Conservation (phyloP, 805 yeast species). For the Wickerhamomyces kurtzmanii region DNA sequence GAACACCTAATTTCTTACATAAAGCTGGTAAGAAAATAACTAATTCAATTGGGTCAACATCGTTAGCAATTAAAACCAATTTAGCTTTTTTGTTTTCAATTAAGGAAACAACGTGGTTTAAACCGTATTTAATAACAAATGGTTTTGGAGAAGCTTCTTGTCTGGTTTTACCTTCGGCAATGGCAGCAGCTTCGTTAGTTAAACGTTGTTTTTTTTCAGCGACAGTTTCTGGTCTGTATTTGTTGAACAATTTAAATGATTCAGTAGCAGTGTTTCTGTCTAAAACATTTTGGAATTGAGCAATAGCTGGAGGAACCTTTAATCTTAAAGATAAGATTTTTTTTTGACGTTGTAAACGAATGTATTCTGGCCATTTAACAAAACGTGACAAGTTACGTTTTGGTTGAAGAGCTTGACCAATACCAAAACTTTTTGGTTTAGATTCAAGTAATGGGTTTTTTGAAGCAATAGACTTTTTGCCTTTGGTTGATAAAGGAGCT, state of each 20-base stretch:
- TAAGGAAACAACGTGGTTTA: slow-evolving; percentile 96
- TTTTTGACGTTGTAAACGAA: slow-evolving; percentile 98
- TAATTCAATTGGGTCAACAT: slow-evolving; percentile 98
- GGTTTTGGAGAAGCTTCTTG: slow-evolving; percentile 97
- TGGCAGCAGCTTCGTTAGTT: slow-evolving; percentile 97
- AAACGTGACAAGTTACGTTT: slow-evolving; percentile 93
- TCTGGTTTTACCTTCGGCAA: slow-evolving; percentile 96
- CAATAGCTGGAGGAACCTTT: slow-evolving; percentile 97
- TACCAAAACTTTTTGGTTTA: slow-evolving; percentile 89
- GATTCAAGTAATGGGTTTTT: slow-evolving; percentile 86
- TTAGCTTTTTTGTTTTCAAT: slow-evolving; percentile 98
- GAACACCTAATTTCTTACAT: slow-evolving; percentile 99
- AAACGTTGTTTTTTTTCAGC: slow-evolving; percentile 99
- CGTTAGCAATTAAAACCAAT: slow-evolving; percentile 95
- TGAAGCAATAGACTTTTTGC: slow-evolving; percentile 41
- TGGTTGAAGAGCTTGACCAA: slow-evolving; percentile 94
- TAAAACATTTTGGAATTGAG: slow-evolving; percentile 92
- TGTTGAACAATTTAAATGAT: slow-evolving; percentile 94
- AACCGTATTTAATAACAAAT: slow-evolving; percentile 94
- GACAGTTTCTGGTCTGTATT: slow-evolving; percentile 97
- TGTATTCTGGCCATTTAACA: slow-evolving; percentile 99
- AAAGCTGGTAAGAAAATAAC: slow-evolving; percentile 97
- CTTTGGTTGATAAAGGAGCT: slow-evolving; percentile 87
- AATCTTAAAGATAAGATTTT: slow-evolving; percentile 91
- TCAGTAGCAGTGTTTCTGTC: slow-evolving; percentile 99